Percentiles rank a stretch among this genome's conserved stretches.
Conservation (phyloP, 805 yeast species). For the Kodamaea kaohsiungensis region DNA sequence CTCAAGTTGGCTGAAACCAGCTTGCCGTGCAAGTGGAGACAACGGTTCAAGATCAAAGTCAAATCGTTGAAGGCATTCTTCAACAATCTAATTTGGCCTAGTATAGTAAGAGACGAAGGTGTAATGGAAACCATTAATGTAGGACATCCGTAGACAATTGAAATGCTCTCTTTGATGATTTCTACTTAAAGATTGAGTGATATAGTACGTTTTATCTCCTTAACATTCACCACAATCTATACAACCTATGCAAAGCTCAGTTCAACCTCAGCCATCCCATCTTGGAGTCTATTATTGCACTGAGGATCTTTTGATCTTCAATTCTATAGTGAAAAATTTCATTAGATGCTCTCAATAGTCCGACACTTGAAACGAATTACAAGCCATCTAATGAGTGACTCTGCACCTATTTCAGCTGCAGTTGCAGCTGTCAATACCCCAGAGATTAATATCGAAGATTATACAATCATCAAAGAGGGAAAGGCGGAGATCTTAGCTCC, state of each 20-base stretch:
- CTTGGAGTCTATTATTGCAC: not conserved
- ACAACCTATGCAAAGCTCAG: too few species aligned
- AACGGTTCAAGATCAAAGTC: conserved; percentile 61
- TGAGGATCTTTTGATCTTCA: not conserved
- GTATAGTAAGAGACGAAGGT: too few species aligned
- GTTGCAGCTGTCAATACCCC: conserved; percentile 2
- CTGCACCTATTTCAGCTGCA: not conserved
- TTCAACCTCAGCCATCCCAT: not conserved
- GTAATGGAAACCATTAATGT: too few species aligned
- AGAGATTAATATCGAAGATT: conserved; percentile 27
- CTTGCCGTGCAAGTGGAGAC: conserved; percentile 68
- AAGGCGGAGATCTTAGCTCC: conserved; percentile 81
- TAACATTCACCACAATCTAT: too few species aligned
- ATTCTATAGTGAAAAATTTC: not conserved
- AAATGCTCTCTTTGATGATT: too few species aligned
- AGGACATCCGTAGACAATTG: too few species aligned
- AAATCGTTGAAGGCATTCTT: conserved; percentile 65
- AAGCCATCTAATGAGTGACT: conserved; percentile 4
- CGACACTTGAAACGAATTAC: conserved; percentile 6
- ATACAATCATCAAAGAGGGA: conserved; percentile 63
- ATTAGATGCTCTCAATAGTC: conserved; percentile 4
- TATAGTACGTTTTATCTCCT: too few species aligned
- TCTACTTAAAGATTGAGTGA: too few species aligned
- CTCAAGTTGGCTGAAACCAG: conserved; percentile 57
- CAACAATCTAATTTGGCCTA: conserved; percentile 38